phyloP scores from a whole-genome alignment of 257 asterid species.

The Nicotiana otophora region DNA sequence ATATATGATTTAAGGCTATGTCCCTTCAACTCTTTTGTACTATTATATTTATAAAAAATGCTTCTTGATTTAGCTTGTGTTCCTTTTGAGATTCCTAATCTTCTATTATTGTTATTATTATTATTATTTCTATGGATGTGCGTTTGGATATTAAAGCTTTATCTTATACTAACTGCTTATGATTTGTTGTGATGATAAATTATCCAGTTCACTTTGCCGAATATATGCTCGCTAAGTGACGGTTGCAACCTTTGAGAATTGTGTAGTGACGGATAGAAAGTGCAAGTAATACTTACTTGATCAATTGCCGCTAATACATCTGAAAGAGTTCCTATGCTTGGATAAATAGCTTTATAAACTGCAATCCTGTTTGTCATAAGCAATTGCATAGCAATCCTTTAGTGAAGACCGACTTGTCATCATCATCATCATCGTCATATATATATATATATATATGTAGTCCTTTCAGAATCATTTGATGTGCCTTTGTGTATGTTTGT shows the following conservation, averaged over 20 bases:
- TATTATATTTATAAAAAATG: too few relatives aligned
- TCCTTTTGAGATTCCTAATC: too few relatives aligned
- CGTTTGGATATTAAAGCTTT: too few relatives aligned
- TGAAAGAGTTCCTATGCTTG: constrained; percentile 67
- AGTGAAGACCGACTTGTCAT: background rate
- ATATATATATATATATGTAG: background rate
- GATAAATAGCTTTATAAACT: constrained; percentile 82
- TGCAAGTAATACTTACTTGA: constrained; percentile 46
- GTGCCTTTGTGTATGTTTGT: background rate
- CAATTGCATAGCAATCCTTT: background rate
- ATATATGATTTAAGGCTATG: too few relatives aligned
- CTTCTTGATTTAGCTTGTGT: too few relatives aligned
- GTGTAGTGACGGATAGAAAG: background rate
- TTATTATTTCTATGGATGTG: too few relatives aligned
- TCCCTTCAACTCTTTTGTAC: too few relatives aligned
- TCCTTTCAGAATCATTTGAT: background rate
- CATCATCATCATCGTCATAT: background rate
- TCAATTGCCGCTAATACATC: constrained; percentile 95
- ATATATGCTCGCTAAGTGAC: too few relatives aligned
- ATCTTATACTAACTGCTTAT: too few relatives aligned
- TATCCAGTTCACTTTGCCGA: too few relatives aligned
- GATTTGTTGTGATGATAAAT: too few relatives aligned
- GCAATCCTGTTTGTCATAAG: constrained; percentile 54
- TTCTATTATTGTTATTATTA: too few relatives aligned
- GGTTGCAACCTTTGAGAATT: background rate